A percentile compares a stretch with the other conserved stretches of the same genome.
phyloP scores from a whole-genome alignment of 805 yeast species.

The Cyberlindnera euphorbiae region DNA sequence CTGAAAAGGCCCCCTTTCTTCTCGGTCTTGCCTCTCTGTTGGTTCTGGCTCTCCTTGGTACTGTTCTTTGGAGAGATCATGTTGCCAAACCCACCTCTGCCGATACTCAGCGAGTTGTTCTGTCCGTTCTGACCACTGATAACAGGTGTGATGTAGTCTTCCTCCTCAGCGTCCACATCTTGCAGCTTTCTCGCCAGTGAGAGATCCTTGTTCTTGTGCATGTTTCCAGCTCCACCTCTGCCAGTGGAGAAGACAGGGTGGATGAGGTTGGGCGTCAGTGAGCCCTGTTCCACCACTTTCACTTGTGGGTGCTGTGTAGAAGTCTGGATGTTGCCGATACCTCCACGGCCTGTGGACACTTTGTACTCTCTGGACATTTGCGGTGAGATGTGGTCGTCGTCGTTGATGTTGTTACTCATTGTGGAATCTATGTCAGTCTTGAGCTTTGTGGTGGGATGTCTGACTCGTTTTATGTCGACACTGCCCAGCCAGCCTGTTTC shows the following conservation, averaged over 20 bases:
- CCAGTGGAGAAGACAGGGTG: conserved; percentile 63
- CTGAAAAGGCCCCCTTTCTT: conserved; percentile 36
- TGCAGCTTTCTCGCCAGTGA: conserved; percentile 57
- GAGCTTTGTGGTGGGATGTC: background rate
- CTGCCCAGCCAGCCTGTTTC: no score
- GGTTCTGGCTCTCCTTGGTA: conserved; percentile 18
- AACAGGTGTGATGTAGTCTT: conserved; percentile 38
- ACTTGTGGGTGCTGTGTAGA: conserved; percentile 45
- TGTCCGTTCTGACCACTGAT: conserved; percentile 29
- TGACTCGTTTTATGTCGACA: no score
- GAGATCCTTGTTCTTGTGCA: conserved; percentile 59
- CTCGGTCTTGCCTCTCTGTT: conserved; percentile 20
- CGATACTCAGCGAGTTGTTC: conserved; percentile 34
- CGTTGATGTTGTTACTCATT: no score
- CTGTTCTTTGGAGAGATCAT: conserved; percentile 37
- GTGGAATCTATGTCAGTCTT: no score
- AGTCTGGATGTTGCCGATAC: conserved; percentile 62
- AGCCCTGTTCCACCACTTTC: conserved; percentile 51
- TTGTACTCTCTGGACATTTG: conserved; percentile 27
- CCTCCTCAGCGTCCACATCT: conserved; percentile 49
- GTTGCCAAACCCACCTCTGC: conserved; percentile 67
- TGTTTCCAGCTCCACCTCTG: conserved; percentile 76
- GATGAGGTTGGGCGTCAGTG: conserved; percentile 54
- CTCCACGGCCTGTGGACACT: conserved; percentile 76
- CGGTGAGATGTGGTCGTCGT: no score